Base-by-base conservation (phyloP, 2,329 filamentous ascomycete species). In the Ophiostoma sp. region DNA sequence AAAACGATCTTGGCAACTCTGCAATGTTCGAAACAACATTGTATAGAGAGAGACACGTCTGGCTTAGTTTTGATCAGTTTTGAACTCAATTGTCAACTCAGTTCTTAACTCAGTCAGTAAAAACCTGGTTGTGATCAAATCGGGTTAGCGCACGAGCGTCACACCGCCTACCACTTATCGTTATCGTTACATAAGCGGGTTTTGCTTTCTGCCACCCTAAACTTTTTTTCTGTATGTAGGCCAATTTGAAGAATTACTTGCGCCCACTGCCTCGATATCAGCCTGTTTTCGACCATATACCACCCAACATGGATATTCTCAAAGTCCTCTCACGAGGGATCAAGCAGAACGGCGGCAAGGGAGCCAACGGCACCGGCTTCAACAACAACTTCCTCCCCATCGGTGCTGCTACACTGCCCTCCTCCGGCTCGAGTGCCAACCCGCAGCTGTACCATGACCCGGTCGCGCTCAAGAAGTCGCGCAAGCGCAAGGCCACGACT, bases 261-360 rank as follows among this genome's bases (percentile, higher is more conserved):
- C 52, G 52, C 52, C 4, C 23, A 8, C 11, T 27, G 23, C 4
- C 7, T 67, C 17, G n/a, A 48, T 44, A 13, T 41, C 7, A 44
- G 68, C 33, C 65, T 71, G 36, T 23, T 57, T 41, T 35, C 69
- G 52, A 31, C 64, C 41, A 44, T 36, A 62, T 7, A 48, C 44
- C 35, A 41, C 7, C 27, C n/a, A 67, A 33, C 31, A 91, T 91
- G 89, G 90, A 93, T 79, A 88, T 92, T 69, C 82, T 92, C 76
- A 92, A 89, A 76, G 81, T 93, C 41, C 81, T 93, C 71, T 91
- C 90, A 48, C 85, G 90, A 68, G 89, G 89, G 71, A 88, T 87
- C 3, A 92, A 90, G 72, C 83, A 83, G 75, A 80, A 83, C 23
- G 17, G 13, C 27, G 31, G 66, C 62, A 33, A 36, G 27, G 44